Percentiles rank a stretch among this genome's conserved stretches.
phyloP scores from a whole-genome alignment of 371 early-diverging fungal species.

The Nematocida minor region DNA sequence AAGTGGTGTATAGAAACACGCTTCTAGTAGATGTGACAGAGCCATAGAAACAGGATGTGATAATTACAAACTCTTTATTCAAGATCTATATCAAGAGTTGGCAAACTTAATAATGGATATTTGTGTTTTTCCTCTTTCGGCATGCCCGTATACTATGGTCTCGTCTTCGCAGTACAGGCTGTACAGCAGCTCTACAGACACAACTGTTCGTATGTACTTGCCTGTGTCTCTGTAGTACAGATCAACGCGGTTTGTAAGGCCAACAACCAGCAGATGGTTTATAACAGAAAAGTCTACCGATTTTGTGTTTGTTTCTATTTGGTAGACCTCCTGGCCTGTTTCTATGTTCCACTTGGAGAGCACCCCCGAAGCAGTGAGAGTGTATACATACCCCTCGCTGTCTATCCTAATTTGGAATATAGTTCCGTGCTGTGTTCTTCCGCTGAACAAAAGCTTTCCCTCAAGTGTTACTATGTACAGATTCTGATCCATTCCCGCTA shows the following conservation, averaged over 20 bases:
- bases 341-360: conserved; percentile 56
- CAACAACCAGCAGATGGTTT: conserved; percentile 56
- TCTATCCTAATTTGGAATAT: conserved; percentile 31
- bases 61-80: too few species aligned
- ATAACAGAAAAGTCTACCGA: conserved; percentile 47
- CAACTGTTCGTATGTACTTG: conserved; percentile 44
- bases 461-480: conserved; percentile 54
- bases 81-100: too few species aligned
- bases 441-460: conserved; percentile 6
- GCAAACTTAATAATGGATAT: too few species aligned
- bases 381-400: conserved; percentile 50
- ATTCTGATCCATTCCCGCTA: conserved; percentile 71
- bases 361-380: conserved; percentile 56
- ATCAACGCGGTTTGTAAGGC: conserved; percentile 40
- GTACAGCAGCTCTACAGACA: not conserved
- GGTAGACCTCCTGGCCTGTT: conserved; percentile 25
- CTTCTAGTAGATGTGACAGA: too few species aligned
- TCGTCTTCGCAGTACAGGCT: conserved; percentile 3
- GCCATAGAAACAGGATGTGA: too few species aligned
- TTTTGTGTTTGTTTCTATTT: conserved; percentile 32
- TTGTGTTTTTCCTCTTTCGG: not conserved
- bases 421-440: conserved; percentile 31
- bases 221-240: conserved; percentile 54
- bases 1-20: too few species aligned
- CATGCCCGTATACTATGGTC: not conserved